Evolutionary conservation across 495 filamentous ascomycete species (phyloP), one percentile per base, ranked within the genome.

Genomic region (Apiosordaria backusii): DNA sequence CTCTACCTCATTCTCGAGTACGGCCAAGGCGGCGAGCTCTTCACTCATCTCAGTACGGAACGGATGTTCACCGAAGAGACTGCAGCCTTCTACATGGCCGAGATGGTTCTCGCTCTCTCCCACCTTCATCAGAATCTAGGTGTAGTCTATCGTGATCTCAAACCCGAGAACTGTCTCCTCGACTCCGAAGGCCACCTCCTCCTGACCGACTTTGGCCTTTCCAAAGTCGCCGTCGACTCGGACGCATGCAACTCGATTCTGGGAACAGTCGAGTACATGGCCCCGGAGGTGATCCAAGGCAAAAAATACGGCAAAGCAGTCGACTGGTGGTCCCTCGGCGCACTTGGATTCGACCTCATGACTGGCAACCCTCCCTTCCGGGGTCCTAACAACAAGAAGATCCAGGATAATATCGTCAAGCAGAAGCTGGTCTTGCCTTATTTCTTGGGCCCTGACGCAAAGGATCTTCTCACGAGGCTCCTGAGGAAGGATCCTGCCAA

Each of bases 241-340:
- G 90, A 92, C 52, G 86, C 86, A 69, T 97, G 92, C 83, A 90
- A 90, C 74, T 96, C 92, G 50, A 85, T 92, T 68, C 89, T 97
- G 15, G 95, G 95, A 65, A 99, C 95, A 2, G 86, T 97, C 68
- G 95, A 97, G 71, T 99, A 98, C 85, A 98, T 98, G 96, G 95
- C 95, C 0, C 95, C 95, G 4, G 95, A 99, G 79, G 89, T 99
- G 50, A 87, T 99, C 69, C 83, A 83, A 54, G 91, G 92, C 66
- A 86, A 90, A 67, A 86, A 86, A 69, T 99, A 99, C 76, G 93
- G 92, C 75, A 92, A 92, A 75, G 88, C 91, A 18, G 96, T 97
- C 45, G 95, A 99, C 81, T 99, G 93, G 93, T 99, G 95, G 95
- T 96, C 93, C 4, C 88, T 99, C 29, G 95, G 96, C 24, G 92